Evolutionary conservation across 306 rosid genomes (phyloP), one percentile per base, ranked within the genome.

Genomic region (Luffa acutangula): DNA sequence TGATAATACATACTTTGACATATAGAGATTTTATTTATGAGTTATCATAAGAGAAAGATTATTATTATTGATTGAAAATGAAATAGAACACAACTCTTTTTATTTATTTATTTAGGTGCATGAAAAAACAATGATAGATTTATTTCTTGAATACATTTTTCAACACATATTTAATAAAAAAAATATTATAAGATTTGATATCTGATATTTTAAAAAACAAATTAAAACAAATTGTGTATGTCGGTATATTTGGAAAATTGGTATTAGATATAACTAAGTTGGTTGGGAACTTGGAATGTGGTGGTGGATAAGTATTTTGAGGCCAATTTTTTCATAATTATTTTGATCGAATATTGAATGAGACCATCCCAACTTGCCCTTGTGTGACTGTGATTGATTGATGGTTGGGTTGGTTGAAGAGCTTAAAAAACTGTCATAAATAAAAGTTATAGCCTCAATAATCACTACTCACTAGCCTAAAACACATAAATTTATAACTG

Each of bases 331-430:
- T 11, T 5, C 9, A 42, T 21, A 20, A 13, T 11, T 45, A 21
- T 43, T 46, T 21, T 10, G 76, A 25, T 45, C 57, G 20, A 71
- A 21, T 49, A 70, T 36, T 65, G 72, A 65, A 20, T 6, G 54
- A 13, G 76, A 39, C 76, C 39, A 70, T 42, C 21, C 57, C 54
- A 71, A 71, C 56, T 71, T 71, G 57, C 52, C 2, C 4, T 20
- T 21, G 52, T 46, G 57, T 25, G 54, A 71, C 20, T 71, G 76
- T 25, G 76, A 71, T 71, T 69, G 75, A 69, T 71, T 71, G 76
- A 25, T 11, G 18, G 39, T 56, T 43, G 18, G 39, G 76, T 43
- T 46, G 56, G 75, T 45, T 71, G 39, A 71, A 57, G 21, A 12
- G 39, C 76, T 71, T 71, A 0, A 71, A 71, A 45, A 71, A 21